Conservation (phyloP, 2,329 filamentous ascomycete genomes). For the Diaporthe eres region DNA sequence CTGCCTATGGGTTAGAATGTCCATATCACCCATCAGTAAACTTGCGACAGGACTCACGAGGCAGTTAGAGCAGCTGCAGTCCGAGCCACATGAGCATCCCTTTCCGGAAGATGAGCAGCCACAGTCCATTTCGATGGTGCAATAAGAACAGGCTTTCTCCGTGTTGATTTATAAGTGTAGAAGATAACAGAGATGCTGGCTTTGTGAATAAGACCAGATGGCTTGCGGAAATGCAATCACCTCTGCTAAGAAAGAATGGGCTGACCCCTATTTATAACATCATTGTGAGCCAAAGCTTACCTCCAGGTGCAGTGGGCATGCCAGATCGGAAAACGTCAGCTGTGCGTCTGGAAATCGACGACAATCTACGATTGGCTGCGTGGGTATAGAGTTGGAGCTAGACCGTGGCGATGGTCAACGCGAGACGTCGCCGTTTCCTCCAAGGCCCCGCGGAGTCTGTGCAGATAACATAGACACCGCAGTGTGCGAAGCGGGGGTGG, state of each 20-base stretch:
- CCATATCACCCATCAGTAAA: neutral
- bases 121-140: neutral
- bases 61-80: conserved; percentile 12
- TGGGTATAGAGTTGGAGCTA: neutral
- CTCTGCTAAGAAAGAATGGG: too few relatives aligned
- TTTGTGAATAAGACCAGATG: too few relatives aligned
- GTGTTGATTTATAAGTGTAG: neutral
- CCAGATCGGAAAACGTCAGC: neutral
- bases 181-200: too few relatives aligned
- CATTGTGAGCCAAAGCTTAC: rapidly evolving
- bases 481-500: neutral
- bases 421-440: neutral
- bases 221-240: rapidly evolving
- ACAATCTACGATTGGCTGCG: neutral
- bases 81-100: neutral
- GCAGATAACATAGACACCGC: neutral
- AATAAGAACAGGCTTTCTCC: too few relatives aligned
- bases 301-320: neutral
- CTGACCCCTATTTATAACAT: neutral
- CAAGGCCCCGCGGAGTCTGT: neutral
- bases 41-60: neutral
- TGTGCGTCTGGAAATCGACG: neutral
- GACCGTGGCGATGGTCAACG: conserved; percentile 6
- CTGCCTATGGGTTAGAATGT: neutral
- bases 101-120: conserved; percentile 13